Conservation (phyloP, 2,329 filamentous ascomycete genomes). For the Colletotrichum aenigma region DNA sequence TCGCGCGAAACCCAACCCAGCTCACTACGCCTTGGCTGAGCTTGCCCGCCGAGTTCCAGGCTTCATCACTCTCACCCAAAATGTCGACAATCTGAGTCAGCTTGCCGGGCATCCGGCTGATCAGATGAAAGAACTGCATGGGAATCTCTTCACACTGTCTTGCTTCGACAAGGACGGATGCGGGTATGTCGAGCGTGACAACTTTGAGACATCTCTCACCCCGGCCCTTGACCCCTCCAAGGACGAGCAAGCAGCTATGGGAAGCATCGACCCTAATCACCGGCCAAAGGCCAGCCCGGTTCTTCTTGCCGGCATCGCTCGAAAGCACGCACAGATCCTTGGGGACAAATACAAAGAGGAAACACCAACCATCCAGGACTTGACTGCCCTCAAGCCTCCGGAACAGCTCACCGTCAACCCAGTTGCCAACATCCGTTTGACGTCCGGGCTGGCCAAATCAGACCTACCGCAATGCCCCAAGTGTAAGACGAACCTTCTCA, state of each 20-base stretch:
- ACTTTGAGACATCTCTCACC: conserved; percentile 67
- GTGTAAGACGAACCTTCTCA: conserved; percentile 57
- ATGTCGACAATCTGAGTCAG: conserved; percentile 65
- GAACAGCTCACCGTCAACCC: not conserved
- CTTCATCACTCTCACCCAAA: conserved; percentile 69
- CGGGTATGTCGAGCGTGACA: conserved; percentile 57
- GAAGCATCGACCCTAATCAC: not conserved
- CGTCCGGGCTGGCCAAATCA: conserved; percentile 47
- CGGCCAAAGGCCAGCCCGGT: conserved; percentile 20
- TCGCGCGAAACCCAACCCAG: conserved; percentile 64
- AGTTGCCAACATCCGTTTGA: not conserved
- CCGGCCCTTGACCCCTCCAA: conserved; percentile 63
- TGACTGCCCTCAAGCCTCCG: conserved; percentile 2
- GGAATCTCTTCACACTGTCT: conserved; percentile 21
- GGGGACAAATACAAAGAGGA: conserved; percentile 45
- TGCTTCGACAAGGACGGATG: conserved; percentile 54
- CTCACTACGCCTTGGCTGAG: conserved; percentile 68
- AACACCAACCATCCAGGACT: conserved; percentile 7
- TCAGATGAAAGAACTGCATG: conserved; percentile 62
- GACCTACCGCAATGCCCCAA: conserved; percentile 66
- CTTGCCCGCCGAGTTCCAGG: conserved; percentile 54
- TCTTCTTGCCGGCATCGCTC: conserved; percentile 24
- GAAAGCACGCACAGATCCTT: conserved; percentile 60
- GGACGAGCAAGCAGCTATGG: conserved; percentile 28
- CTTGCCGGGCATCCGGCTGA: conserved; percentile 62